Conservation (phyloP, 164 flowering plant genomes). For the Piper betle region DNA sequence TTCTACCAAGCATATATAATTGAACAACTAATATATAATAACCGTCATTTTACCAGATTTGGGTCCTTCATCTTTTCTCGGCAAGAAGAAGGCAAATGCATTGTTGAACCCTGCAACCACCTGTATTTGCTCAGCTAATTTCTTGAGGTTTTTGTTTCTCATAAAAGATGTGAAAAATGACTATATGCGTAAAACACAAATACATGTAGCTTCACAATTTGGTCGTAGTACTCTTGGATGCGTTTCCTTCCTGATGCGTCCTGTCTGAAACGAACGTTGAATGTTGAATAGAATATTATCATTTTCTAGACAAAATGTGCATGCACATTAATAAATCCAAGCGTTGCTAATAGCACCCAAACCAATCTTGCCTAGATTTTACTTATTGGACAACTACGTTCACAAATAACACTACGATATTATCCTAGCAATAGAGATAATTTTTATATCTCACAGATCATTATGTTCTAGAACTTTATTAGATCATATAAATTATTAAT, state of each 20-base stretch:
- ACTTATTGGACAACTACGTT: too few relatives aligned
- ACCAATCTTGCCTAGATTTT: too few relatives aligned
- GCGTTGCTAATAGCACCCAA: too few relatives aligned
- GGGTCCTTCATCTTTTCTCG: constrained; percentile 42
- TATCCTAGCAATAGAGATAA: too few relatives aligned
- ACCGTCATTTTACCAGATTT: constrained; percentile 33
- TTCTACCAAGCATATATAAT: neutral
- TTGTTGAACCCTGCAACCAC: constrained; percentile 53
- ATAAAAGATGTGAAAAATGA: too few relatives aligned
- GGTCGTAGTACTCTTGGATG: constrained; percentile 34
- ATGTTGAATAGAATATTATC: too few relatives aligned
- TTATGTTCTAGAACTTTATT: neutral
- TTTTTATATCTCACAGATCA: too few relatives aligned
- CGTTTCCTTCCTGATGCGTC: constrained; percentile 57
- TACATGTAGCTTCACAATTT: constrained; percentile 61
- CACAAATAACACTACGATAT: neutral
- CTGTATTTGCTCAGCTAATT: too few relatives aligned
- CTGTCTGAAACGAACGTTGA: constrained; percentile 12
- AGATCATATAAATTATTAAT: too few relatives aligned
- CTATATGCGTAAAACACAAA: neutral
- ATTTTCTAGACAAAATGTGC: too few relatives aligned
- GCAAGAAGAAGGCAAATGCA: constrained; percentile 59
- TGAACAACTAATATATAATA: neutral
- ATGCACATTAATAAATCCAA: too few relatives aligned
- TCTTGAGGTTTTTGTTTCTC: too few relatives aligned